Base-by-base conservation (phyloP, 768 basidiomycete genomes). In the Imleria badia region DNA sequence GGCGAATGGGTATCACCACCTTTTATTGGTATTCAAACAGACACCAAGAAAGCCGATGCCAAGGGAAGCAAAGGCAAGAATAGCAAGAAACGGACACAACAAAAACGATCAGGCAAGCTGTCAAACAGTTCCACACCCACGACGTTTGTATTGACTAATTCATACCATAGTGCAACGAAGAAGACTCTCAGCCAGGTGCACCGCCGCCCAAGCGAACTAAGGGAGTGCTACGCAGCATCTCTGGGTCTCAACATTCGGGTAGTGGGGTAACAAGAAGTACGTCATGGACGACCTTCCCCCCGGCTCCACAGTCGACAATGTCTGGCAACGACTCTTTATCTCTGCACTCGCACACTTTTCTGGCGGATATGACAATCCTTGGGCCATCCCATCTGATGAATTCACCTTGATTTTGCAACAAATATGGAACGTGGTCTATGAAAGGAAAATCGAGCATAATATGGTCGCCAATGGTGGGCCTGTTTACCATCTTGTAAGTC, bases 241-340 rank as follows among this genome's bases (percentile, higher is more conserved):
- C 26, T 26, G 26, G 26, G 5, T 19, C 33, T 9, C 41, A 43
- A 6, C 23, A 5, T 13, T 33, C 19, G 4, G 42, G 41, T 5
- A 51, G 50, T 43, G 50, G 50, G 5, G n/a, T 14, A 31, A 52
- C n/a, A 52, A 52, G 3, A 52, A 23, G 29, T 52, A 14, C 10
- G 20, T 53, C n/a, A 47, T 47, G 2, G 6, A 26, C 12, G 43
- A 52, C 41, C 44, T 52, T 12, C 51, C 51, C 26, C 11, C 3
- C 10, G 20, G 48, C 2, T 5, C 35, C 5, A 39, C 20, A 17
- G 17, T 3, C 4, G 15, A 45, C 44, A 45, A 52, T 10, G 11
- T 9, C 3, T 52, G 51, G 43, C 1, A 35, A 36, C 19, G 15
- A 4, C 19, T 52, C 36, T 52, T 45, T 6, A 22, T 52, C 6